phyloP scores from a whole-genome alignment of 116 monocot genomes.

The Phalaenopsis hybrid region DNA sequence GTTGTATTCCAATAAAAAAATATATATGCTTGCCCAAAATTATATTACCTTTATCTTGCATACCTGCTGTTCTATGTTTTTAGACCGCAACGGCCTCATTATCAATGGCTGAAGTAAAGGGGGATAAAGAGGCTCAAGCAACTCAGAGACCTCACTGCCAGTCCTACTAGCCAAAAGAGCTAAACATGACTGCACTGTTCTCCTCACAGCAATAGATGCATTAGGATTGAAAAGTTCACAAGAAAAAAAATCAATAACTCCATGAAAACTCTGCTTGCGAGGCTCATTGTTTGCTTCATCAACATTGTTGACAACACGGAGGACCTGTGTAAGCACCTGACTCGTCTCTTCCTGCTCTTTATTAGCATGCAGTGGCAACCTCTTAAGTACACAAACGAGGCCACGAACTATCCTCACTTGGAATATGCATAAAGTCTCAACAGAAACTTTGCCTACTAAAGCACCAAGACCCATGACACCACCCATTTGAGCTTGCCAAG shows the following conservation, averaged over 20 bases:
- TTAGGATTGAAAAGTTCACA: conserved; percentile 94
- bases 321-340: conserved; percentile 93
- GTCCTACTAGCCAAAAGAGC: conserved; percentile 90
- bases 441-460: conserved; percentile 91
- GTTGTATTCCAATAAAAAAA: background rate
- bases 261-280: conserved; percentile 87
- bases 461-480: conserved; percentile 97
- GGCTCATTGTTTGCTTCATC: conserved; percentile 94
- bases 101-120: conserved; percentile 95
- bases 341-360: conserved; percentile 98
- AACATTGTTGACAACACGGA: conserved; percentile 91
- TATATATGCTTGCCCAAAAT: background rate
- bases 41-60: background rate
- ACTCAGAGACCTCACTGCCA: conserved; percentile 95
- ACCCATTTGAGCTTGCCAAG: conserved; percentile 98
- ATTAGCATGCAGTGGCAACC: conserved; percentile 80
- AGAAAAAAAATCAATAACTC: conserved; percentile 96
- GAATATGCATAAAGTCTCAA: conserved; percentile 83
- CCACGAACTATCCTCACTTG: conserved; percentile 87
- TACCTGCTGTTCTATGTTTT: conserved; percentile 98
- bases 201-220: conserved; percentile 86
- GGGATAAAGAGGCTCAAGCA: conserved; percentile 82
- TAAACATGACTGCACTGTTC: conserved; percentile 87
- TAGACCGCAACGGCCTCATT: conserved; percentile 63
- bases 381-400: conserved; percentile 86